Evolutionary conservation across 1,139 yeast species (phyloP).

Genomic region (Kodamaea alishanica): DNA sequence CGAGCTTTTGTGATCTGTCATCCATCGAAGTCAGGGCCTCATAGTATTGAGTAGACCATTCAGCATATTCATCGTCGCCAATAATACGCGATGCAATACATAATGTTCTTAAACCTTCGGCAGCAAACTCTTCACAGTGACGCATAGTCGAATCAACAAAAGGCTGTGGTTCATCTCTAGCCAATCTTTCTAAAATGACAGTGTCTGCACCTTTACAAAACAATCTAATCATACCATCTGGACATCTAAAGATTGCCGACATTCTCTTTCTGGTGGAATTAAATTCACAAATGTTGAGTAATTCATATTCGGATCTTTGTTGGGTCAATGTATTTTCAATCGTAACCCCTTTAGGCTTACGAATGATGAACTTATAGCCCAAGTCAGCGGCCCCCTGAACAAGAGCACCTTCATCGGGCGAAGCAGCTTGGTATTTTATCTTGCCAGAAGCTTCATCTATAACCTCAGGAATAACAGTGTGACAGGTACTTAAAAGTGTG

Average conservation of each 20-base stretch:
- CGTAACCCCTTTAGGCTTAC: slow-evolving; percentile 81
- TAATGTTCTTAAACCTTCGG: slow-evolving; percentile 90
- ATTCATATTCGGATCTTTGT: slow-evolving; percentile 52
- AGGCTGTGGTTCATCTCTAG: slow-evolving; percentile 61
- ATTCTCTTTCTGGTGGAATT: slow-evolving; percentile 96
- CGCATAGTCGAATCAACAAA: slow-evolving; percentile 78
- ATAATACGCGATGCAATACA: slow-evolving; percentile 87
- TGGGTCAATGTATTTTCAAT: slow-evolving; percentile 49
- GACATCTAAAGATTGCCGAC: slow-evolving; percentile 92
- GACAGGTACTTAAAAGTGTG: slow-evolving; percentile 86
- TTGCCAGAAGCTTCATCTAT: slow-evolving; percentile 48
- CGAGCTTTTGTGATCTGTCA: slow-evolving; percentile 71
- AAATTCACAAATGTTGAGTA: slow-evolving; percentile 90
- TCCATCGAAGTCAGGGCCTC: slow-evolving; percentile 81
- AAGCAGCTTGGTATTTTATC: slow-evolving; percentile 95
- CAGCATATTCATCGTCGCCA: slow-evolving; percentile 69
- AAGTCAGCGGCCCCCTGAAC: slow-evolving; percentile 93
- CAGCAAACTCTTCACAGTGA: slow-evolving; percentile 94
- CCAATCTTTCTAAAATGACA: slow-evolving; percentile 82
- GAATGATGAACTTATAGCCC: slow-evolving; percentile 79
- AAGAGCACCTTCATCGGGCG: slow-evolving; percentile 98
- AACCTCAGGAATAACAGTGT: slow-evolving; percentile 93
- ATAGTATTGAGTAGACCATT: slow-evolving; percentile 62
- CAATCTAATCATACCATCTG: slow-evolving; percentile 85
- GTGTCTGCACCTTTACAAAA: slow-evolving; percentile 98